Base-by-base conservation (phyloP, 1,284 basidiomycete genomes). In the Papiliotrema flavescens region DNA sequence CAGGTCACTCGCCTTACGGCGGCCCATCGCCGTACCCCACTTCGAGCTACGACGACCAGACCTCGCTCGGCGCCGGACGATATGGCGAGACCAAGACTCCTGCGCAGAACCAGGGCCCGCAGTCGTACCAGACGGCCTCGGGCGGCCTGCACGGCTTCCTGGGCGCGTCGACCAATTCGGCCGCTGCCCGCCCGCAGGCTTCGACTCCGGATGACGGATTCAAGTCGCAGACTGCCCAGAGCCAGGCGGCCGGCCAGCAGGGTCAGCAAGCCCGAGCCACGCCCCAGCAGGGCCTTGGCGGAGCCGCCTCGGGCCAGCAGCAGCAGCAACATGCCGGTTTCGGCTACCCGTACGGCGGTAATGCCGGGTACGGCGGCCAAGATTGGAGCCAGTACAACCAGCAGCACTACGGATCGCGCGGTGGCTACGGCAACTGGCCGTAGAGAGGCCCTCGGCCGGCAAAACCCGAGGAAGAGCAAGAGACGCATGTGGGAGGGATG, bases 1-100 rank as follows among this genome's bases (percentile, higher is more conserved):
- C 68, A 26, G 56, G 63, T 36, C 73, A 75, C 44, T 71, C 73
- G 6, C 74, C 73, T 34, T 77, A 77, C 64, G 74, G 73, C 52
- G 65, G 58, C 19, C 67, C 68, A 11, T 60, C 67, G 8, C 54
- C 61, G 37, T 73, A 73, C 64, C 66, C 66, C 9, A 59, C 71
- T 23, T 69, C 67, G 24, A 52, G 56, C 37, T 71, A 66, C 53
- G 71, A 74, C 46, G 71, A 74, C 50, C 69, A 71, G 53, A 50
- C 62, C 2, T 63, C 61, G 17, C 51, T 54, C 37, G 60, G 62
- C 43, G 53, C 65, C n/a, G 65, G 69, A 19, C 61, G 72, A 55
- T 74, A 69, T 54, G 68, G 69, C 36, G 70, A 66, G 32, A 49
- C 59, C 48, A 66, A 59, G 53, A 20, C 53, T 14, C 57, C 59